Percentiles rank a stretch among this genome's conserved stretches.
phyloP scores from a whole-genome alignment of 1,139 yeast species.

The Debaryomycetaceae sp. region DNA sequence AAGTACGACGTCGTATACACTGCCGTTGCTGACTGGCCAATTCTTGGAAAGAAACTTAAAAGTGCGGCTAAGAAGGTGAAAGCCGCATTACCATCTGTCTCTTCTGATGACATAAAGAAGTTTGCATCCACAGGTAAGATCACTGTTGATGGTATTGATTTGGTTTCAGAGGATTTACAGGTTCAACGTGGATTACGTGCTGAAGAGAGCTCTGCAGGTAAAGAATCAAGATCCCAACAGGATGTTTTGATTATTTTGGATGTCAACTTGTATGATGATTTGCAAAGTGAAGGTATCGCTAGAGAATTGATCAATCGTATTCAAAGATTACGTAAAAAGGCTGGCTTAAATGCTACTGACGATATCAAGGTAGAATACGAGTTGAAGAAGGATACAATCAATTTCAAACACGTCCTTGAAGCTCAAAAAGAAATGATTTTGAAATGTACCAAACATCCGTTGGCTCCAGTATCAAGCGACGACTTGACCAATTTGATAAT shows the following conservation, averaged over 20 bases:
- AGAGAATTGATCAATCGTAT: constrained; percentile 96
- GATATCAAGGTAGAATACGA: constrained; percentile 86
- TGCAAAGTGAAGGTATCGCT: constrained; percentile 90
- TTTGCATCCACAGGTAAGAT: constrained; percentile 73
- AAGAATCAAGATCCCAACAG: constrained; percentile 81
- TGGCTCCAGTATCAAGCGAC: constrained; percentile 37
- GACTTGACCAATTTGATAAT: constrained; percentile 54
- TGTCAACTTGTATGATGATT: constrained; percentile 80
- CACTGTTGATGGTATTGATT: constrained; percentile 83
- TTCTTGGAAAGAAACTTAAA: constrained; percentile 94
- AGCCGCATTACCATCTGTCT: constrained; percentile 80
- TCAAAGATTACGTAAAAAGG: constrained; percentile 96
- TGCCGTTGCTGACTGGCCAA: constrained; percentile 99
- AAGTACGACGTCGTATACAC: constrained; percentile 88
- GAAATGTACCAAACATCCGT: constrained; percentile 72
- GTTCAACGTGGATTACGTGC: constrained; percentile 87
- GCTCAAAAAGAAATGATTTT: constrained; percentile 65
- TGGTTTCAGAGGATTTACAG: constrained; percentile 82
- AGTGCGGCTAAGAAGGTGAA: constrained; percentile 91
- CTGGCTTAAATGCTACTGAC: constrained; percentile 91
- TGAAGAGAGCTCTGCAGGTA: constrained; percentile 58
- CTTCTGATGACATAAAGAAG: constrained; percentile 77
- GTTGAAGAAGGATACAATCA: constrained; percentile 66
- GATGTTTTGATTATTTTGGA: constrained; percentile 90
- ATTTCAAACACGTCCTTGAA: constrained; percentile 60